Evolutionary conservation across 495 filamentous ascomycete genomes (phyloP).

Genomic region (Neurospora sp.): DNA sequence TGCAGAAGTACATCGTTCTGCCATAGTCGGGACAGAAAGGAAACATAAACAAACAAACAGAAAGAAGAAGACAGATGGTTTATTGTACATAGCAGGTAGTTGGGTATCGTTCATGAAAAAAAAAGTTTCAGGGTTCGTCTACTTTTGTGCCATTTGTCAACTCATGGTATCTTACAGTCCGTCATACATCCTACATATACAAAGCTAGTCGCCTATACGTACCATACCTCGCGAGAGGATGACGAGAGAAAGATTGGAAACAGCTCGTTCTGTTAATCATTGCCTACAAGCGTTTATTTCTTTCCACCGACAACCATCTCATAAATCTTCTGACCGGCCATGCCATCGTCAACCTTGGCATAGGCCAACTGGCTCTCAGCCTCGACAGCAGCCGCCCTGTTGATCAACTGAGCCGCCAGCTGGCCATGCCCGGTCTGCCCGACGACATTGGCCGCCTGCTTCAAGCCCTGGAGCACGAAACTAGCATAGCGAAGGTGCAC

Average conservation of each 20-base stretch:
- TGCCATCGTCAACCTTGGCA: neutral
- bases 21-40: conserved; percentile 38
- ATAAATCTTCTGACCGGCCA: conserved; percentile 13
- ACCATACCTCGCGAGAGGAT: neutral
- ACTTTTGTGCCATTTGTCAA: conserved; percentile 1
- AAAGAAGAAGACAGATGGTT: neutral
- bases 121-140: conserved; percentile 1
- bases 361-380: conserved; percentile 15
- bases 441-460: conserved; percentile 25
- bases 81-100: neutral
- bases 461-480: conserved; percentile 32
- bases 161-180: neutral
- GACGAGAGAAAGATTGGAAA: neutral
- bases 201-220: neutral
- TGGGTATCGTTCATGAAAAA: neutral
- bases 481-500: conserved; percentile 17
- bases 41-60: neutral
- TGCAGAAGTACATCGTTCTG: conserved; percentile 89
- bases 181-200: neutral
- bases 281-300: neutral
- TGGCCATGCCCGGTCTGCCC: conserved; percentile 7
- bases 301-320: neutral
- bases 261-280: neutral
- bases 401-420: conserved; percentile 21
- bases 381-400: conserved; percentile 17